Conservation (phyloP, 176 grass and related monocot genomes). For the Otatea glauca region DNA sequence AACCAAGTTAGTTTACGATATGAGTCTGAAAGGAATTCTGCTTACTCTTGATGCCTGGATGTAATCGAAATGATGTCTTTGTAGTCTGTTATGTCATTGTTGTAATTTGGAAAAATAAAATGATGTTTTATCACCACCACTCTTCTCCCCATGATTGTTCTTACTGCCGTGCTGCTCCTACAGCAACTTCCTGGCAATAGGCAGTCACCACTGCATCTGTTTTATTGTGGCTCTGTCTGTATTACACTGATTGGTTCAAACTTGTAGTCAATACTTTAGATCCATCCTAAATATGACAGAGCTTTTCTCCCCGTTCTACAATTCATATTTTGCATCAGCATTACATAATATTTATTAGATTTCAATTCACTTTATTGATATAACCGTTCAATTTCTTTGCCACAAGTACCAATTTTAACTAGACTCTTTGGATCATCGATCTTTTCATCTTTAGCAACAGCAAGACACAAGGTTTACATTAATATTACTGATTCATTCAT, state of each 20-base stretch:
- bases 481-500: neutral
- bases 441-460: constrained; percentile 23
- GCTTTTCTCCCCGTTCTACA: neutral
- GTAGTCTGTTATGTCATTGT: neutral
- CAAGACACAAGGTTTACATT: constrained; percentile 30
- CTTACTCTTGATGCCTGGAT: constrained; percentile 27
- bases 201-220: neutral
- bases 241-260: constrained; percentile 25
- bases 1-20: constrained; percentile 18
- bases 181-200: constrained; percentile 14
- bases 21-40: neutral
- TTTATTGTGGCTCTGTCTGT: constrained; percentile 25
- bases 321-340: constrained; percentile 22
- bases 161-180: constrained; percentile 9
- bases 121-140: neutral
- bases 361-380: too few relatives aligned
- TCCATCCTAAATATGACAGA: constrained; percentile 13
- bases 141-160: constrained; percentile 25
- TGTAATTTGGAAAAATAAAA: constrained; percentile 16
- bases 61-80: constrained; percentile 16
- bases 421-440: neutral
- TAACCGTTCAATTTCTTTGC: too few relatives aligned
- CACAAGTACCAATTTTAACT: neutral
- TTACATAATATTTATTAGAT: neutral
- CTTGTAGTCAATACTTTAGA: neutral